Conservation (phyloP, 371 early-diverging fungal genomes). For the Mucor circinelloides region DNA sequence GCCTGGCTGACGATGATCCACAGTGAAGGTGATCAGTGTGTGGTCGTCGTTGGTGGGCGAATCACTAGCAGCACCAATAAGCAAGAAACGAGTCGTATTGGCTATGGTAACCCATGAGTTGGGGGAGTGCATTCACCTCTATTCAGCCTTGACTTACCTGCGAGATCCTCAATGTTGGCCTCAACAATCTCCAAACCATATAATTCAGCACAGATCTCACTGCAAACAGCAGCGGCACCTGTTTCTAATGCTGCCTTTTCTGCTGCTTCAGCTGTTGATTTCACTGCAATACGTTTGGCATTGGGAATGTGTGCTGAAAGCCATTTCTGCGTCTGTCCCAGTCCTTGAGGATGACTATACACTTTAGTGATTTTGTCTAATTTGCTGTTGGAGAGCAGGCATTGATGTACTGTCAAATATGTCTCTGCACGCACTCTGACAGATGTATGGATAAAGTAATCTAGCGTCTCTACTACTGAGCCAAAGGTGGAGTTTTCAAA, state of each 20-base stretch:
- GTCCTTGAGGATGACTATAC: constrained; percentile 91
- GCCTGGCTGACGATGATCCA: constrained; percentile 90
- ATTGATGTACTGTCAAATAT: constrained; percentile 77
- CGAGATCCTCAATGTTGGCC: constrained; percentile 73
- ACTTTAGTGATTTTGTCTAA: constrained; percentile 73
- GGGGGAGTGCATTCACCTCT: too few species aligned
- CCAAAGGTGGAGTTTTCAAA: constrained; percentile 95
- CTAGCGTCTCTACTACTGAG: constrained; percentile 82
- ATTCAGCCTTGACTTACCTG: constrained; percentile 5
- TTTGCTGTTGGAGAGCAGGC: constrained; percentile 70
- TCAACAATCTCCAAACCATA: constrained; percentile 80
- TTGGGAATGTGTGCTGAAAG: constrained; percentile 69
- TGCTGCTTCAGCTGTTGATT: constrained; percentile 90
- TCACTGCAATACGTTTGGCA: constrained; percentile 74
- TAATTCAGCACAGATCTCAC: constrained; percentile 77
- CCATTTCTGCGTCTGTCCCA: constrained; percentile 87
- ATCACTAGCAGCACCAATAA: constrained; percentile 79
- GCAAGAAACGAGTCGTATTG: constrained; percentile 91
- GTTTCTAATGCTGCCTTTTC: constrained; percentile 82
- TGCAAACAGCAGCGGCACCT: constrained; percentile 85
- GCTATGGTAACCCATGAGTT: constrained; percentile 36
- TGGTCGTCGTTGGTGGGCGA: constrained; percentile 76
- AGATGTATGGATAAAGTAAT: constrained; percentile 66
- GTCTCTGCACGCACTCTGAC: constrained; percentile 66
- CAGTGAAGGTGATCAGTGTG: constrained; percentile 81